These are phyloP conservation scores for Scenedesmus sp. DNA, from an alignment of 163 green algal species.

Conservation along the genomic window DNA sequence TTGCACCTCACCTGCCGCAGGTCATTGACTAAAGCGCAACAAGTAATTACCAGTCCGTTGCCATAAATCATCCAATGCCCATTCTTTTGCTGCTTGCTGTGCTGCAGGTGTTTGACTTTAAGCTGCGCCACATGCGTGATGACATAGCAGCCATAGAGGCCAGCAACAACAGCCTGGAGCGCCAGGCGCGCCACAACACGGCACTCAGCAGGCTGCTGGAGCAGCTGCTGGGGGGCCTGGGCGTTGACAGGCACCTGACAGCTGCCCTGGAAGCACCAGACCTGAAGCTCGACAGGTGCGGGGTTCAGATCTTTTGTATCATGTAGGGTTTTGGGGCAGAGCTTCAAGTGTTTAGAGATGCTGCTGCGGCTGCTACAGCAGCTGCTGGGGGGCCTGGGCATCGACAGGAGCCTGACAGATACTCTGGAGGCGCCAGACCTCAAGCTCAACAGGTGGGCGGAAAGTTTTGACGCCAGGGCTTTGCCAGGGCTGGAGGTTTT, in stretches of 20 bases:
- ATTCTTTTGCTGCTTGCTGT: too few relatives aligned
- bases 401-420: neutral
- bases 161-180: conserved; percentile 91
- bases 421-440: conserved; percentile 32
- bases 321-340: too few relatives aligned
- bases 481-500: too few relatives aligned
- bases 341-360: neutral
- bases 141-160: conserved; percentile 90
- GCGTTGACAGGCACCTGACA: neutral
- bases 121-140: conserved; percentile 91
- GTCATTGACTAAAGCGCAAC: too few relatives aligned
- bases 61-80: too few relatives aligned
- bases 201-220: conserved; percentile 78
- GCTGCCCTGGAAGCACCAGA: conserved; percentile 20
- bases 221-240: conserved; percentile 37
- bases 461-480: too few relatives aligned
- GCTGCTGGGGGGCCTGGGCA: conserved; percentile 21
- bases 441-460: conserved; percentile 14
- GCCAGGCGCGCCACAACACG: conserved; percentile 80
- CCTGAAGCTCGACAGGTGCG: conserved; percentile 31
- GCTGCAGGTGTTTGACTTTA: conserved; percentile 85
- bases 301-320: too few relatives aligned
- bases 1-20: too few relatives aligned
- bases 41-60: too few relatives aligned
- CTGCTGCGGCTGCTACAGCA: conserved; percentile 78